phyloP scores from a whole-genome alignment of 768 basidiomycete species.

The Tricholoma terreum region DNA sequence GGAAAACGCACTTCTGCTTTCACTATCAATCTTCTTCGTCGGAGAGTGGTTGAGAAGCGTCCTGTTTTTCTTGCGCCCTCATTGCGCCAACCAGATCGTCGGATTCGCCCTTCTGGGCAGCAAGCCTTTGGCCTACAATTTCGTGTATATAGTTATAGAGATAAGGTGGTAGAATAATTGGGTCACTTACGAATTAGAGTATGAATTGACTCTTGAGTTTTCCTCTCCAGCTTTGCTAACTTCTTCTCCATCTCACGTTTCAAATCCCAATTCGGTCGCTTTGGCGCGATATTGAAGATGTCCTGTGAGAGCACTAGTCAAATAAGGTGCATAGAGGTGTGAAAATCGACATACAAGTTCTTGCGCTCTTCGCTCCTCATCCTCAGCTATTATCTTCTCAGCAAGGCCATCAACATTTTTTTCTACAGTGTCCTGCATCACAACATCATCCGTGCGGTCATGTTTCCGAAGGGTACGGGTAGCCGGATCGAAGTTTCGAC shows the following conservation, averaged over 20 bases:
- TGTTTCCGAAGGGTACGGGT: conserved; percentile 76
- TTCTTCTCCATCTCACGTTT: conserved; percentile 94
- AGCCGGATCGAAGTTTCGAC: conserved; percentile 88
- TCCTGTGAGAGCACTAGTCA: conserved; percentile 47
- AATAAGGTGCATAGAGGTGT: not conserved
- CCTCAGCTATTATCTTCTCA: conserved; percentile 80
- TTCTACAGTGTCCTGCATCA: conserved; percentile 84
- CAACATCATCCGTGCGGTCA: conserved; percentile 46
- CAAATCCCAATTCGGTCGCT: conserved; percentile 94
- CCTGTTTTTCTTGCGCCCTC: conserved; percentile 67
- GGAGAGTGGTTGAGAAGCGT: conserved; percentile 47
- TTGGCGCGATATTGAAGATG: conserved; percentile 95
- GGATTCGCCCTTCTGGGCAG: conserved; percentile 73
- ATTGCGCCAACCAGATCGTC: conserved; percentile 83
- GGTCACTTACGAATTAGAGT: conserved; percentile 79
- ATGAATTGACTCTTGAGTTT: conserved; percentile 90
- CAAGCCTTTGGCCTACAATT: conserved; percentile 67
- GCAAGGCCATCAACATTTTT: conserved; percentile 80
- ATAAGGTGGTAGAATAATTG: not conserved
- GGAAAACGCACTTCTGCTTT: conserved; percentile 18
- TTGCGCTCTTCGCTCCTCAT: conserved; percentile 79
- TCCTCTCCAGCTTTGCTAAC: conserved; percentile 81
- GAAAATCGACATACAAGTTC: conserved; percentile 69
- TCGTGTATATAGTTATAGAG: not conserved
- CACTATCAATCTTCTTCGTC: conserved; percentile 54